Percentiles rank a stretch among this genome's conserved stretches.
Conservation (phyloP, 345 rosid species). For the Odontarrhena argentea region DNA sequence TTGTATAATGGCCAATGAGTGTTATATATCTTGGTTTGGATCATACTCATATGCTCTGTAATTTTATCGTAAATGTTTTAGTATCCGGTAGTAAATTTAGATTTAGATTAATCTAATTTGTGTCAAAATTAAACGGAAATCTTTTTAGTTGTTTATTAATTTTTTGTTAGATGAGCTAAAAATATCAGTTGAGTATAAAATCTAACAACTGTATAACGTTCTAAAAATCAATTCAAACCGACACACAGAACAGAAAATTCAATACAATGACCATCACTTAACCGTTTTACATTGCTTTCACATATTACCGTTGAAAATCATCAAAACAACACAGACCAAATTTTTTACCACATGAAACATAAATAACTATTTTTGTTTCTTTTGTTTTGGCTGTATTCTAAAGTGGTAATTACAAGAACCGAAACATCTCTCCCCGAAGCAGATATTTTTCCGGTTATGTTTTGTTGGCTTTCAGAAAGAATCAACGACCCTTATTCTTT, state of each 20-base stretch:
- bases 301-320: neutral
- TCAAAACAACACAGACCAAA: slow-evolving; percentile 5
- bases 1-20: no score
- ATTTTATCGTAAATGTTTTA: no score
- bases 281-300: neutral
- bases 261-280: neutral
- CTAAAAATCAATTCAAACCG: neutral
- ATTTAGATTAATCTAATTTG: neutral
- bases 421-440: slow-evolving; percentile 25
- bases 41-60: no score
- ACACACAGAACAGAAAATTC: neutral
- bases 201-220: neutral
- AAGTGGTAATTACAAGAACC: slow-evolving; percentile 16
- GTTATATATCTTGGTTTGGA: no score
- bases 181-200: no score
- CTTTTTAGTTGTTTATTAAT: no score
- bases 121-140: neutral
- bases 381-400: slow-evolving; percentile 13
- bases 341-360: slow-evolving; percentile 13
- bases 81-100: no score
- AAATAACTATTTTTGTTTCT: neutral
- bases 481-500: slow-evolving; percentile 36
- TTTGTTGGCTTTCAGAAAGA: slow-evolving; percentile 23
- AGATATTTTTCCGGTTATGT: slow-evolving; percentile 26
- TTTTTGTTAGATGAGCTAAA: no score